Evolutionary conservation across 345 rosid genomes (phyloP), one percentile per base, ranked within the genome.

Genomic region (Rubroshorea leprosula): DNA sequence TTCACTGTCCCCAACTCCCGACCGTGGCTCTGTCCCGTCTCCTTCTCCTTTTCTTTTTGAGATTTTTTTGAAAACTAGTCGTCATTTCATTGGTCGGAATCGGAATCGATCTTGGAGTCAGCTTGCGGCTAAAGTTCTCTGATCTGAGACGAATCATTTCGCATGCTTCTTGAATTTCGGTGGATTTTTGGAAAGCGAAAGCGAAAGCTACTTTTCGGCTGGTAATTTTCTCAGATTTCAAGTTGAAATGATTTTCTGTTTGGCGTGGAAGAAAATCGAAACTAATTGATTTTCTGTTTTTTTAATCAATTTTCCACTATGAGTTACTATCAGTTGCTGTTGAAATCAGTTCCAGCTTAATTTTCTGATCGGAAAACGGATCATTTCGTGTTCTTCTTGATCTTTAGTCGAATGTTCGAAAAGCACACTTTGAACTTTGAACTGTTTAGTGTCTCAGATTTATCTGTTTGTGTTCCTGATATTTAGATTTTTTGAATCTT

Each of bases 221-320:
- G 41, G 41, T 35, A 35, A 35, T 35, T 35, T 13, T 35, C 41
- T 35, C 41, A 4, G 41, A 35, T 35, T 35, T 35, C 41, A 41
- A 45, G 21, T 39, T 19, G 51, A 41, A 3, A 12, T 49, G 14
- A 3, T 31, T 54, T 35, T 35, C 65, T 38, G 65, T 63, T 58
- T 48, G 65, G 57, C 53, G 14, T 25, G 21, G 27, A 1, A 64
- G 58, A 55, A 59, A 63, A 21, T 0, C 0, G 16, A 23, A 1
- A 20, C 16, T 27, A 23, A 22, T 47, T 31, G 16, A 2, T 61
- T 60, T 18, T 53, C 29, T 31, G 47, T 35, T 67, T 24, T 54
- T 10, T 35, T n/a, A 5, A 23, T 0, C 3, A 3, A 2, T 61
- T n/a, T 16, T 15, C 9, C 16, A n/a, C n/a, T n/a, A n/a, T n/a